These are phyloP conservation scores for Aspergillus udagawae DNA, from an alignment of 2,329 filamentous ascomycete genomes.

Conservation along the genomic window DNA sequence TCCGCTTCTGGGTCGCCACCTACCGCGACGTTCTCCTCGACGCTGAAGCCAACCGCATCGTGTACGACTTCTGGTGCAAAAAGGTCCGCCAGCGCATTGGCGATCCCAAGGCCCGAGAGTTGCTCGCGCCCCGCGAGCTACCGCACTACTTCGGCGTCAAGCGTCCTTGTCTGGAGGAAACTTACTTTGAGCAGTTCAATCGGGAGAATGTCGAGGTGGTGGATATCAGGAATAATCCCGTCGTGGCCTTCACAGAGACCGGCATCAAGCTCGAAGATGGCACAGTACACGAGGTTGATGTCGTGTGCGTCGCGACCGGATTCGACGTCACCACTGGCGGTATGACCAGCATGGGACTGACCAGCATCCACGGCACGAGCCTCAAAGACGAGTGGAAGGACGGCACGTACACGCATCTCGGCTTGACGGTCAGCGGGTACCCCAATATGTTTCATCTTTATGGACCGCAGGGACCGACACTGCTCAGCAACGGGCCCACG, in stretches of 20 bases:
- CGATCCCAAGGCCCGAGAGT: conserved; percentile 46
- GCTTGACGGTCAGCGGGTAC: conserved; percentile 40
- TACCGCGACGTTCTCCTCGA: conserved; percentile 53
- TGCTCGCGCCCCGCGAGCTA: conserved; percentile 51
- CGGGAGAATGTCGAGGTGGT: conserved; percentile 46
- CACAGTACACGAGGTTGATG: conserved; percentile 36
- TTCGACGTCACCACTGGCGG: conserved; percentile 44
- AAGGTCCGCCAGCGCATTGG: conserved; percentile 50
- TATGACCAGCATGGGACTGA: conserved; percentile 38
- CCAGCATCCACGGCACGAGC: conserved; percentile 26
- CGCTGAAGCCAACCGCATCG: conserved; percentile 49
- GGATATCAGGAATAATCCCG: conserved; percentile 41
- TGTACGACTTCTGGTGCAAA: conserved; percentile 54
- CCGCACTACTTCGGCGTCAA: conserved; percentile 56
- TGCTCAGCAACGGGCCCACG: conserved; percentile 54
- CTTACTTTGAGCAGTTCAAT: conserved; percentile 50
- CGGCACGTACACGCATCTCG: conserved; percentile 40
- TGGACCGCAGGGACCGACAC: conserved; percentile 55
- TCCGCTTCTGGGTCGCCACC: conserved; percentile 51
- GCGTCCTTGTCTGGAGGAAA: conserved; percentile 45
- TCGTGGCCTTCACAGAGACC: conserved; percentile 36
- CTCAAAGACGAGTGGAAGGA: conserved; percentile 37
- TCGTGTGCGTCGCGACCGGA: conserved; percentile 42
- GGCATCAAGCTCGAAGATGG: conserved; percentile 42
- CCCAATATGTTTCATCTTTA: conserved; percentile 53